phyloP scores from a whole-genome alignment of 116 monocot genomes.

The Phalaenopsis hybrid region DNA sequence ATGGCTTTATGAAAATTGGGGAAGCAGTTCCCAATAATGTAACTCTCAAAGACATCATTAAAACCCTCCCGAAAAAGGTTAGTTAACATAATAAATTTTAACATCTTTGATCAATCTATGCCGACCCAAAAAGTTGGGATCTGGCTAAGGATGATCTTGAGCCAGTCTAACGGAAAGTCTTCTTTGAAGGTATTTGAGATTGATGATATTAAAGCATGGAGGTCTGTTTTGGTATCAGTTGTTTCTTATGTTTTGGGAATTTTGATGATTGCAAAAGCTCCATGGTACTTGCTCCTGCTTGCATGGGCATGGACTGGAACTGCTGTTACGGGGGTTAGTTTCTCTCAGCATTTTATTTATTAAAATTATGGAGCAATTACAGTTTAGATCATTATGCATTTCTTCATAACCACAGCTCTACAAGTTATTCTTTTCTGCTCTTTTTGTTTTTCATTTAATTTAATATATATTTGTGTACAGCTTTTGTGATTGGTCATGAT shows the following conservation, averaged over 20 bases:
- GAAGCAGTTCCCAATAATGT: constrained; percentile 67
- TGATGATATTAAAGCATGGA: constrained; percentile 90
- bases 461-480: constrained; percentile 2
- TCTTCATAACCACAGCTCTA: not conserved
- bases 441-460: not conserved
- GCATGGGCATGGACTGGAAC: constrained; percentile 99
- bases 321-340: constrained; percentile 85
- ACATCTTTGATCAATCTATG: not conserved
- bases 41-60: constrained; percentile 73
- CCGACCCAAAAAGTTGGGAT: too few relatives aligned
- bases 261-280: constrained; percentile 59
- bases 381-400: constrained; percentile 4
- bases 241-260: constrained; percentile 78
- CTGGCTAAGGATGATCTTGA: not conserved
- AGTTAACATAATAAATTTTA: not conserved
- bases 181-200: constrained; percentile 86
- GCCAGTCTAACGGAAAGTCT: constrained; percentile 1
- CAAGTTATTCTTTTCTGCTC: not conserved
- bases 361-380: not conserved
- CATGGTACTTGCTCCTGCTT: constrained; percentile 88
- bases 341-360: constrained; percentile 3
- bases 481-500: constrained; percentile 96
- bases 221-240: constrained; percentile 72
- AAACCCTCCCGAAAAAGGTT: constrained; percentile 81
- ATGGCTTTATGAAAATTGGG: constrained; percentile 88